Conservation (phyloP, 495 filamentous ascomycete species). For the Lichenothelia convexa region DNA sequence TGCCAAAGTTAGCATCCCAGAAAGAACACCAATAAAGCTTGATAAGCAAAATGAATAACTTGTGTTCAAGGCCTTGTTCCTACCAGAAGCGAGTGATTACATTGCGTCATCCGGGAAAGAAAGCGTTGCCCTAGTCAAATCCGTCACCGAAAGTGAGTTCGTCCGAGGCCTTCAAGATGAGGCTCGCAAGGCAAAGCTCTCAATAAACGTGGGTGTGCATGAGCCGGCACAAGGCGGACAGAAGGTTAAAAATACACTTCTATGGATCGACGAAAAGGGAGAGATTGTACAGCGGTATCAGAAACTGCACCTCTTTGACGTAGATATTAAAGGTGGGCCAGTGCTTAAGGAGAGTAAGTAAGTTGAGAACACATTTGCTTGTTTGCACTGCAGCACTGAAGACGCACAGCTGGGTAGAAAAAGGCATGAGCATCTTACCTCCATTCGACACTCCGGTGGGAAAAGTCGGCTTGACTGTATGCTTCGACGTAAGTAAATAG, state of each 20-base stretch:
- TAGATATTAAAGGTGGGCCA: constrained; percentile 45
- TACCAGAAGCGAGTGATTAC: constrained; percentile 86
- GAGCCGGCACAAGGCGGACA: constrained; percentile 41
- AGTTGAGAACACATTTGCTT: too few species aligned
- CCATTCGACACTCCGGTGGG: constrained; percentile 62
- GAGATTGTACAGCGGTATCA: constrained; percentile 46
- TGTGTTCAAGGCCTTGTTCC: constrained; percentile 51
- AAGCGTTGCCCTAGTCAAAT: constrained; percentile 43
- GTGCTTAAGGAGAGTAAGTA: constrained; percentile 44
- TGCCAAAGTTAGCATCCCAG: constrained; percentile 43
- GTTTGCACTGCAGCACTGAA: constrained; percentile 16
- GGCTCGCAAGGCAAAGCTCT: constrained; percentile 38
- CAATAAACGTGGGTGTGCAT: constrained; percentile 82
- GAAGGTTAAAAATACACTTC: constrained; percentile 42
- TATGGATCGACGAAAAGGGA: constrained; percentile 53
- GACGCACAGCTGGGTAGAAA: constrained; percentile 44
- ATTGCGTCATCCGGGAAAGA: constrained; percentile 49
- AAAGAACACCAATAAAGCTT: neutral
- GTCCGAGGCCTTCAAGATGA: constrained; percentile 51
- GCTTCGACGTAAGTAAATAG: constrained; percentile 64
- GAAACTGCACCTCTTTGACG: constrained; percentile 66
- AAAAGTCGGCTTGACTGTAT: constrained; percentile 60
- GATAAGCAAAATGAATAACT: too few species aligned
- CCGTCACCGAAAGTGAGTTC: constrained; percentile 40
- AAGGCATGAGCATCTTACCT: constrained; percentile 35